phyloP scores from a whole-genome alignment of 495 filamentous ascomycete genomes.

The Cercophora sp. region DNA sequence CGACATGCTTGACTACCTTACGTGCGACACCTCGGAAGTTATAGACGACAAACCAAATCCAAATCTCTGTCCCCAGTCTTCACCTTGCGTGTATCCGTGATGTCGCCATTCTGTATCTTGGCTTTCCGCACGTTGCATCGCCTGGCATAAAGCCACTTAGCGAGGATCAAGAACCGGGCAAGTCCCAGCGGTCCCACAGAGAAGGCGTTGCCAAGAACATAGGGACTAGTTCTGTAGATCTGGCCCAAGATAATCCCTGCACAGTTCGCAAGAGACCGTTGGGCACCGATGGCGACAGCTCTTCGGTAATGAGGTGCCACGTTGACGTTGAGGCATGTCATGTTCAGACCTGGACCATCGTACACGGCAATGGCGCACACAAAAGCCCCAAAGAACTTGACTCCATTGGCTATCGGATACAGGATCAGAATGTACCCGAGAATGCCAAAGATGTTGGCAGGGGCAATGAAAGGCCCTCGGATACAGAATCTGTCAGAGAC shows the following conservation, averaged over 20 bases:
- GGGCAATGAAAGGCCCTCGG: constrained; percentile 36
- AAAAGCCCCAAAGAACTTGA: constrained; percentile 56
- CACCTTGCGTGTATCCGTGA: constrained; percentile 37
- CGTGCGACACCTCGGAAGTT: too few relatives aligned
- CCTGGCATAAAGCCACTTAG: constrained; percentile 40
- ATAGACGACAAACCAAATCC: constrained; percentile 50
- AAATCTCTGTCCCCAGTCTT: constrained; percentile 44
- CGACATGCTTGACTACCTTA: too few relatives aligned
- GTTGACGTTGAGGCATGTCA: constrained; percentile 57
- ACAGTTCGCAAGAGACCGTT: constrained; percentile 53
- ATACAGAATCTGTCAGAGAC: constrained; percentile 34
- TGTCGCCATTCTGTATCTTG: constrained; percentile 37
- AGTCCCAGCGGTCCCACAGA: constrained; percentile 43
- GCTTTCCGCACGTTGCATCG: constrained; percentile 41
- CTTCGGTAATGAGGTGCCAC: constrained; percentile 55
- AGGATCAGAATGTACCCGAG: constrained; percentile 52
- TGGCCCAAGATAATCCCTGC: constrained; percentile 53
- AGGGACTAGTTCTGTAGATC: constrained; percentile 49
- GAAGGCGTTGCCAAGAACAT: constrained; percentile 48
- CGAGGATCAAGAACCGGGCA: constrained; percentile 33
- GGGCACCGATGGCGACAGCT: constrained; percentile 52
- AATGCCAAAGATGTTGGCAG: constrained; percentile 44
- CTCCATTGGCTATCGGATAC: constrained; percentile 23
- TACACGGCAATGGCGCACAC: constrained; percentile 51
- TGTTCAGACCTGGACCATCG: constrained; percentile 46